Base-by-base conservation (phyloP, 495 filamentous ascomycete species). In the Penicillium flavigenum region DNA sequence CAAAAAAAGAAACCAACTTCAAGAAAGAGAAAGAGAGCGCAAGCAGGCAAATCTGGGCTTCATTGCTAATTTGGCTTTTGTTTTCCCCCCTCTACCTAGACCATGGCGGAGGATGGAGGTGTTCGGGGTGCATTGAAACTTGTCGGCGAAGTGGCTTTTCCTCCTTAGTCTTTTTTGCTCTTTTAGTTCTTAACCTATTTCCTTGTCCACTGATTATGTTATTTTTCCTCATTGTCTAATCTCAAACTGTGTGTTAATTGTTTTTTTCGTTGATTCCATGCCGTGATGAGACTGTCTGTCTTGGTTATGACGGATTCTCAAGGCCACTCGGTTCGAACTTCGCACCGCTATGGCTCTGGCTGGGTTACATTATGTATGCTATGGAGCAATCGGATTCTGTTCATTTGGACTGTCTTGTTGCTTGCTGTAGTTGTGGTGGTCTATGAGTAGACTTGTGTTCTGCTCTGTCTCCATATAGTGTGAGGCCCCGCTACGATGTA, bases 111-210 rank as follows among this genome's bases (percentile, higher is more conserved):
- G 70, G 72, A 41, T 70, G 70, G 66, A 63, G 75, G 76, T 77
- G 75, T 78, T 77, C 63, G 64, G 70, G 76, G 75, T 75, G 75
- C 72, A 70, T 70, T 69, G 64, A 65, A 55, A 39, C 62, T 65
- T 63, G 58, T 64, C 51, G 66, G 66, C 64, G 60, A 70, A 62
- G 65, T 66, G 64, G 67, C 69, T 64, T 42, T 54, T 51, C 36
- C 51, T 60, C 22, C 26, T 22, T 46, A 63, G 27, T 27, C 63
- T 67, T 54, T 55, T 50, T 60, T 67, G 49, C 59, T 54, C 62
- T 56, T 63, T 55, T 61, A 27, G 45, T 56, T 59, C 63, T 63
- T 46, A 62, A 64, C 56, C 44, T 41, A 44, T 58, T 54, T 57
- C 24, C 39, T 54, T 46, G 39, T 58, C 51, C 59, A 59, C 60